Evolutionary conservation across 257 asterid genomes (phyloP).

Genomic region (Leonotis leonurus): DNA sequence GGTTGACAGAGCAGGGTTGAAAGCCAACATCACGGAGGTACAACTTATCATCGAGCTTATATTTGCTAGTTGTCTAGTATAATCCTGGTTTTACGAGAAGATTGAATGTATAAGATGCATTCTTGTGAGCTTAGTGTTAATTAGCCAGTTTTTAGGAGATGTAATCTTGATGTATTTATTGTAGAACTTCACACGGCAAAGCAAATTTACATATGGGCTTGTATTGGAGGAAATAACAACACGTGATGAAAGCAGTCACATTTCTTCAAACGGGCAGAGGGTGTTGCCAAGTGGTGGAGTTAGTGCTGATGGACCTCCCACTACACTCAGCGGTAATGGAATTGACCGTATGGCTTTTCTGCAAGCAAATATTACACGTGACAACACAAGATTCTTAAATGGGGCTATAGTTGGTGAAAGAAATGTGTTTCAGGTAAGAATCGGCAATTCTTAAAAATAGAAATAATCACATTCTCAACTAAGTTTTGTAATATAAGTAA

Average conservation of each 20-base stretch:
- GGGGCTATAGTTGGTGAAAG: constrained; percentile 97
- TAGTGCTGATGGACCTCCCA: constrained; percentile 98
- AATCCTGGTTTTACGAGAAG: not conserved
- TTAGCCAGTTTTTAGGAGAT: not conserved
- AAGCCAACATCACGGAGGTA: constrained; percentile 94
- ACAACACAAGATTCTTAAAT: constrained; percentile 81
- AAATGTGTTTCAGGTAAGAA: constrained; percentile 86
- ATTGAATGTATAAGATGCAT: not conserved
- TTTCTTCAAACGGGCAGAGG: constrained; percentile 86
- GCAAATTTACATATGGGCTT: constrained; percentile 92
- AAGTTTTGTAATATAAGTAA: not conserved
- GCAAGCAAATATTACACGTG: constrained; percentile 94
- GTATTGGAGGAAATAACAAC: constrained; percentile 97
- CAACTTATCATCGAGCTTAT: constrained; percentile 8
- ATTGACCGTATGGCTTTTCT: constrained; percentile 83
- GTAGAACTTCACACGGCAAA: constrained; percentile 90
- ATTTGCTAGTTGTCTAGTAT: not conserved
- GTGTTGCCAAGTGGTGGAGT: constrained; percentile 93
- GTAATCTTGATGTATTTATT: constrained; percentile 12
- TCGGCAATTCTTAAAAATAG: not conserved
- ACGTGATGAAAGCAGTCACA: constrained; percentile 95
- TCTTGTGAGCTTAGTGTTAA: constrained; percentile 11
- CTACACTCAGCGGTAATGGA: constrained; percentile 98
- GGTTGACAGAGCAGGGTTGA: constrained; percentile 94
- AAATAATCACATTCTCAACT: not conserved